Conservation (phyloP, 805 yeast species). For the Ogataea nakhonphanomensis region DNA sequence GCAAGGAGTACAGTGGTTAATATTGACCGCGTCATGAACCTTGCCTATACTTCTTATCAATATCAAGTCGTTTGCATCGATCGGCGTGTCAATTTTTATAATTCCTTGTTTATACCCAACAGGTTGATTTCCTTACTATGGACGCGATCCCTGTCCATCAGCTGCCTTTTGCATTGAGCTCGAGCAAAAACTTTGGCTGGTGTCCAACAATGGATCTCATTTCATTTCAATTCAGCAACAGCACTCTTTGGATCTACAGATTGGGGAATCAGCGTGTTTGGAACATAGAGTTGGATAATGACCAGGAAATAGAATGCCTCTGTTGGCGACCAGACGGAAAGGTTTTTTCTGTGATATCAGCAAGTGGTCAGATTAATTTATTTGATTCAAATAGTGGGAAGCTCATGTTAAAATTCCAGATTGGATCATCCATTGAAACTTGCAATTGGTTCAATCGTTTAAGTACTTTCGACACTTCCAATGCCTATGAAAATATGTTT, state of each 20-base stretch:
- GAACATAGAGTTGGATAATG: conserved; percentile 26
- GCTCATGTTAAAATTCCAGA: conserved; percentile 19
- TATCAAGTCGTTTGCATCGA: conserved; percentile 3
- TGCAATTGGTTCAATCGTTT: conserved; percentile 24
- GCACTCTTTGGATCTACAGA: conserved; percentile 31
- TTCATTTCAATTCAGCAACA: conserved; percentile 27
- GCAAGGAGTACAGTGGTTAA: conserved; percentile 1
- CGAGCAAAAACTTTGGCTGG: conserved; percentile 22
- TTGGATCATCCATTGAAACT: conserved; percentile 13
- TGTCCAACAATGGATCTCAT: conserved; percentile 37
- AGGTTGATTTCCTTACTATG: background rate
- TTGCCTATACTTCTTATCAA: conserved; percentile 4
- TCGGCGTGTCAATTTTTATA: conserved; percentile 1
- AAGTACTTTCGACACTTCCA: conserved; percentile 7
- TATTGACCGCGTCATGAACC: conserved; percentile 5
- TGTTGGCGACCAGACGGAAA: conserved; percentile 35
- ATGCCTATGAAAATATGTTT: conserved; percentile 19
- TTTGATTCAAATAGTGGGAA: conserved; percentile 32
- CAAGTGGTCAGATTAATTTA: conserved; percentile 22
- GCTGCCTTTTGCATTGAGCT: conserved; percentile 21
- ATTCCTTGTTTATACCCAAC: background rate
- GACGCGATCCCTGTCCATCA: conserved; percentile 12
- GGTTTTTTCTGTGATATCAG: conserved; percentile 27
- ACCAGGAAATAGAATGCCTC: conserved; percentile 18
- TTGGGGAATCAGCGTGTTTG: conserved; percentile 33